phyloP scores from a whole-genome alignment of 345 rosid species.

The Citrus sp. region DNA sequence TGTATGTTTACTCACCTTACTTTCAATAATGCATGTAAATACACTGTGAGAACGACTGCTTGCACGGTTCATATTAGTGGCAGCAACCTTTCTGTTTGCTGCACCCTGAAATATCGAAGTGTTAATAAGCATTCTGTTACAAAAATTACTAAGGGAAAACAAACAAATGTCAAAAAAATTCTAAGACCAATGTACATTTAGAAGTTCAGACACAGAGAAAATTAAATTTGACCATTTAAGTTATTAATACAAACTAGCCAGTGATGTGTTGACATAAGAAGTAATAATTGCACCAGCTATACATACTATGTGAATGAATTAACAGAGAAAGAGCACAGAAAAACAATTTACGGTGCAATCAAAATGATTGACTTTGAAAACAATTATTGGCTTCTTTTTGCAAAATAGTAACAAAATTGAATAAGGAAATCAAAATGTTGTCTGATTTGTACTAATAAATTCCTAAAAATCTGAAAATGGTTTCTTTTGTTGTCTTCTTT shows the following conservation, averaged over 20 bases:
- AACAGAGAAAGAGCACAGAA: background rate
- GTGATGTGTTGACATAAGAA: background rate
- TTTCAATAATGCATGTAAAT: conserved; percentile 90
- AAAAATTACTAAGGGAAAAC: background rate
- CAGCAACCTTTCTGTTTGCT: conserved; percentile 95
- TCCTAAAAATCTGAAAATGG: background rate
- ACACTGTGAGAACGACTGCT: conserved; percentile 99
- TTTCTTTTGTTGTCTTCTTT: background rate
- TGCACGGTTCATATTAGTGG: conserved; percentile 95
- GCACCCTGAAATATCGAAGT: conserved; percentile 62
- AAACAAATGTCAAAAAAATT: background rate
- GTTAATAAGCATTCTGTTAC: background rate
- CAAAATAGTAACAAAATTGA: background rate
- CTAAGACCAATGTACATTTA: background rate
- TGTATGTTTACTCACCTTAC: conserved; percentile 52
- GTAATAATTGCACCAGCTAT: background rate
- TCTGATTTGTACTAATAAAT: background rate
- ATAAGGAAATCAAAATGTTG: background rate
- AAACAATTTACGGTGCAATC: background rate
- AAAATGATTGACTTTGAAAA: background rate
- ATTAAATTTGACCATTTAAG: background rate
- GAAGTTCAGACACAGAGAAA: background rate
- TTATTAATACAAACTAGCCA: background rate
- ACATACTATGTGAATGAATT: background rate
- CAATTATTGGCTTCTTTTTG: background rate